phyloP scores from a whole-genome alignment of 805 yeast species.

The Lachancea sp. region DNA sequence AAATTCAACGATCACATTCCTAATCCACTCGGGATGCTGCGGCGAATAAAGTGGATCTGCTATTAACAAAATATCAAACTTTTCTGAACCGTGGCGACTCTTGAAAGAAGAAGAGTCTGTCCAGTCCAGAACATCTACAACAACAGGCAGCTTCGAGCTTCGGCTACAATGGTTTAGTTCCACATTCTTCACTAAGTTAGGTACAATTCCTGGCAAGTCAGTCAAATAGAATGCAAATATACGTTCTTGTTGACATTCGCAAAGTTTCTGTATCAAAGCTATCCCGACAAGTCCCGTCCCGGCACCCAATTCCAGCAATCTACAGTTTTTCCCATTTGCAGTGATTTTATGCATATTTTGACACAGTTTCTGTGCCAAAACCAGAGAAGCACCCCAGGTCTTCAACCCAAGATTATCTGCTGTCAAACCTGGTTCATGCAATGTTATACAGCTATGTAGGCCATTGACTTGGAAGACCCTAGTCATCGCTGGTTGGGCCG shows the following conservation, averaged over 20 bases:
- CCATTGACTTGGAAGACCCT: constrained; percentile 50
- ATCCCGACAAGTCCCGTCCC: constrained; percentile 94
- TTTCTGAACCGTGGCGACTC: constrained; percentile 25
- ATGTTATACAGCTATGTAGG: constrained; percentile 26
- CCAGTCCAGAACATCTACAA: constrained; percentile 72
- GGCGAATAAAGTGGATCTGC: constrained; percentile 89
- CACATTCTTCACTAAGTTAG: constrained; percentile 58
- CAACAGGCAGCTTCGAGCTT: constrained; percentile 13
- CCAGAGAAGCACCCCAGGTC: constrained; percentile 91
- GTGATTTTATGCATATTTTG: constrained; percentile 13
- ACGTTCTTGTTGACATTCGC: constrained; percentile 33
- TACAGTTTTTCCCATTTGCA: constrained; percentile 13
- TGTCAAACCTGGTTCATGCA: constrained; percentile 81
- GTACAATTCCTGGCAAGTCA: constrained; percentile 71
- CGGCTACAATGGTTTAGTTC: constrained; percentile 39
- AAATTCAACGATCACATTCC: constrained; percentile 49
- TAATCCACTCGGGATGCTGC: constrained; percentile 71
- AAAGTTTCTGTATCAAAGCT: constrained; percentile 39
- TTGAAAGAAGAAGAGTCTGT: constrained; percentile 43
- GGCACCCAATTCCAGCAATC: constrained; percentile 75
- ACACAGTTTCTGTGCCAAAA: constrained; percentile 52
- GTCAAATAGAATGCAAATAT: constrained; percentile 49
- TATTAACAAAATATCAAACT: constrained; percentile 56
- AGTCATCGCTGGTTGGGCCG: constrained; percentile 67
- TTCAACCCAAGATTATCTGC: constrained; percentile 84